Base-by-base conservation (phyloP, 768 basidiomycete genomes). In the Boletales sp. region DNA sequence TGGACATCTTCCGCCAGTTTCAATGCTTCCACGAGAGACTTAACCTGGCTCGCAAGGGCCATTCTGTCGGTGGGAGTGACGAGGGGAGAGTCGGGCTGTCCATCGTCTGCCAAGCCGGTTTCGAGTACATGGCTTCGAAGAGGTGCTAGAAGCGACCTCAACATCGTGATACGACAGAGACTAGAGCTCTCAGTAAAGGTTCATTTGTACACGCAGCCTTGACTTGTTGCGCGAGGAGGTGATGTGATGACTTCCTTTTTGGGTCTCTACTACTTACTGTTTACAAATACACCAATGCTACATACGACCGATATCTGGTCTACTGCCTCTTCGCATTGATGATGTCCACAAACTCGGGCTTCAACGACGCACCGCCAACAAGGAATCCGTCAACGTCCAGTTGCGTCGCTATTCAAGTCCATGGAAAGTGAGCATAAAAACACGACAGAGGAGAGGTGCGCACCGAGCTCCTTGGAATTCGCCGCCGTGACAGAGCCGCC, bases 371-470 rank as follows among this genome's bases (percentile, higher is more conserved):
- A 21, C 95, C 94, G 21, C 94, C 95, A 35, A 98, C 95, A 57
- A 98, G 84, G 87, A 98, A 97, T 9, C 95, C 95, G 68, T 98
- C 95, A 41, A 97, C 86, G 64, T 98, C 95, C 11, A 74, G 74
- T 61, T 88, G 85, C 8, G 67, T 68, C 28, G 85, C 94, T 95
- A 57, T 15, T 17, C 44, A 57, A 21, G 21, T 2, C 21, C 39
- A 33, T 2, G 15, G 2, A 12, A 15, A 40, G 36, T 40, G 1
- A 39, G 14, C 6, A 17, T n/a, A 49, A 18, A 41, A 21, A 6
- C 2, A 25, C 21, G 13, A 11, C 10, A 28, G 12, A 1, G 12
- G 5, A 8, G 7, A 19, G n/a, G 12, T 3, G 75, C 87, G 57
- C 58, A 94, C 94, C 77, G 38, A 98, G 82, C 65, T 96, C 92